phyloP scores from a whole-genome alignment of 306 rosid species.

The Acacia melanoxylon region DNA sequence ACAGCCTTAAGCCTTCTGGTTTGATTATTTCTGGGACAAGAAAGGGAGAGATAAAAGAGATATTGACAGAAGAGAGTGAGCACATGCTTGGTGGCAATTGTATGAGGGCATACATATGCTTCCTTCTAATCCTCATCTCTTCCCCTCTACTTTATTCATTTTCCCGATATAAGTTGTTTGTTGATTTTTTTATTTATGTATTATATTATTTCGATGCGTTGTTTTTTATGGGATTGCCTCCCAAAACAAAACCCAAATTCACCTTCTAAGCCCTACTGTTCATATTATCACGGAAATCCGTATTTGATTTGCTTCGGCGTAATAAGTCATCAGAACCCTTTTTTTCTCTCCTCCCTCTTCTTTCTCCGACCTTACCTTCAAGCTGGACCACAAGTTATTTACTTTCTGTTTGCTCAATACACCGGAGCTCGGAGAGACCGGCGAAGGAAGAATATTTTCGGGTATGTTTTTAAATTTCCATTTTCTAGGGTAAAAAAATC shows the following conservation, averaged over 20 bases:
- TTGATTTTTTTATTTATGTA: neutral
- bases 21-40: neutral
- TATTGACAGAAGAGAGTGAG: slow-evolving; percentile 82
- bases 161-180: neutral
- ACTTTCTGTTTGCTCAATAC: neutral
- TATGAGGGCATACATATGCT: slow-evolving; percentile 41
- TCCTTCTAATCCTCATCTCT: neutral
- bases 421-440: neutral
- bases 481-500: neutral
- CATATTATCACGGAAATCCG: slow-evolving; percentile 36
- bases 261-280: slow-evolving; percentile 30
- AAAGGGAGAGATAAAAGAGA: neutral
- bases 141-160: neutral
- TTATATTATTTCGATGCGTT: slow-evolving; percentile 25
- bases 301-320: neutral
- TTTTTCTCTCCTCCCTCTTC: neutral
- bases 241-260: neutral
- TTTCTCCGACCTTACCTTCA: neutral
- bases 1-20: neutral
- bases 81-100: slow-evolving; percentile 52
- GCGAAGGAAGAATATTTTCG: neutral
- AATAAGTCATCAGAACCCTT: neutral
- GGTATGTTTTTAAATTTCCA: neutral
- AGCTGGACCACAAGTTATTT: slow-evolving; percentile 3
- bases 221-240: slow-evolving; percentile 36